phyloP scores from a whole-genome alignment of 129 eudicot species.

The Oenanthe sinensis region DNA sequence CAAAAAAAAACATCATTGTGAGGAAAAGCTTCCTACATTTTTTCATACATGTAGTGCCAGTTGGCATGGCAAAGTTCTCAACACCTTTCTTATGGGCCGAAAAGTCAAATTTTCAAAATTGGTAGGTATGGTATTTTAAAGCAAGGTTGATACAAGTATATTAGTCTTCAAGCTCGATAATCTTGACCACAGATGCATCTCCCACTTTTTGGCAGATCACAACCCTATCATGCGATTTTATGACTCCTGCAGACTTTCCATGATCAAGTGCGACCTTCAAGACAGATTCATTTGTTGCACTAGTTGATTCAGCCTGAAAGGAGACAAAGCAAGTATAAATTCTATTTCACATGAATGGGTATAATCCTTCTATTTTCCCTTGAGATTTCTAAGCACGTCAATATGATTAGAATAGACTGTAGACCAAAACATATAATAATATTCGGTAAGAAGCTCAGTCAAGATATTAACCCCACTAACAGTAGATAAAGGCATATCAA shows the following conservation, averaged over 20 bases:
- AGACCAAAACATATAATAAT: background rate
- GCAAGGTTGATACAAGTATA: background rate
- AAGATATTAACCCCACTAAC: background rate
- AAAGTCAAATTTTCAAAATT: background rate
- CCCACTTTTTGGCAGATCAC: conserved; percentile 82
- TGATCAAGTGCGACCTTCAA: conserved; percentile 67
- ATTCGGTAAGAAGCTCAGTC: background rate
- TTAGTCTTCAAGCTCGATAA: conserved; percentile 21
- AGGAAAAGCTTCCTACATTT: background rate
- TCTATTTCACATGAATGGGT: background rate
- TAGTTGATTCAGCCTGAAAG: conserved; percentile 53
- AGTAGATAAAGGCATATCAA: background rate
- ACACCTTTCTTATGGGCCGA: background rate
- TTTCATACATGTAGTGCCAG: background rate
- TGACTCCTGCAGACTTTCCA: conserved; percentile 59
- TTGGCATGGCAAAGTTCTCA: background rate
- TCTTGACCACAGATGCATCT: conserved; percentile 70
- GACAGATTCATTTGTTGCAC: conserved; percentile 57
- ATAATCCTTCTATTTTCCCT: background rate
- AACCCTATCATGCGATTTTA: conserved; percentile 69
- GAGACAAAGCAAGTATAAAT: background rate
- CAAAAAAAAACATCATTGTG: background rate
- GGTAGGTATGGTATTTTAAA: background rate
- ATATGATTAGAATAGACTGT: background rate
- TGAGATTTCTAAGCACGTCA: background rate